phyloP scores from a whole-genome alignment of 2,329 filamentous ascomycete species.

The Drechmeria coniospora region DNA sequence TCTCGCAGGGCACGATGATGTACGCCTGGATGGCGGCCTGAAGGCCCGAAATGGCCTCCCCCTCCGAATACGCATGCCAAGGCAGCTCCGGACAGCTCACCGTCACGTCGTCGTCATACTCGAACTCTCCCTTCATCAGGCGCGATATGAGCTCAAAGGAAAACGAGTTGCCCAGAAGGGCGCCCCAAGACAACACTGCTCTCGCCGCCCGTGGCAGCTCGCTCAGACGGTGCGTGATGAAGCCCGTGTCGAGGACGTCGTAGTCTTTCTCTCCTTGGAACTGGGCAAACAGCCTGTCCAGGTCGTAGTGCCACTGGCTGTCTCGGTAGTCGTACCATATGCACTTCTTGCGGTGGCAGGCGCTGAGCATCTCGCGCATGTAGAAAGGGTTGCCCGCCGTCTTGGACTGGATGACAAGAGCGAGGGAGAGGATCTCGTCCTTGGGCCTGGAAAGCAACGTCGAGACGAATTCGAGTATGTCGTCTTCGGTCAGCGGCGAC shows the following conservation, averaged over 20 bases:
- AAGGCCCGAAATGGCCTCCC: conserved; percentile 61
- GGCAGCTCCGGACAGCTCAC: conserved; percentile 9
- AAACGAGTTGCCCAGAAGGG: conserved; percentile 67
- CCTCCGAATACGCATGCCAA: conserved; percentile 36
- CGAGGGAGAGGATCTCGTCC: conserved; percentile 61
- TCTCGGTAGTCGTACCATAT: conserved; percentile 84
- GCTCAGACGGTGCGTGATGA: conserved; percentile 61
- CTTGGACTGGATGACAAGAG: conserved; percentile 77
- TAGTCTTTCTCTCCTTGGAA: conserved; percentile 69
- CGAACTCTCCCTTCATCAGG: conserved; percentile 61
- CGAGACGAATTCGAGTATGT: conserved; percentile 71
- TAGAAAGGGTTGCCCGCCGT: conserved; percentile 83
- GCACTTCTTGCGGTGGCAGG: conserved; percentile 72
- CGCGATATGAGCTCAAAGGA: conserved; percentile 68
- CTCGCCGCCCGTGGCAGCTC: conserved; percentile 63
- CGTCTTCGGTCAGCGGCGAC: conserved; percentile 56
- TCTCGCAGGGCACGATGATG: conserved; percentile 66
- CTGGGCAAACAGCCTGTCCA: conserved; percentile 74
- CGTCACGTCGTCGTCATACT: conserved; percentile 36
- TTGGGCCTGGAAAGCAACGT: conserved; percentile 60
- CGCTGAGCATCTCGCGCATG: conserved; percentile 77
- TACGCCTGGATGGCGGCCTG: conserved; percentile 68
- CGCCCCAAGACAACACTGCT: conserved; percentile 72
- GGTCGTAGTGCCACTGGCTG: conserved; percentile 68
- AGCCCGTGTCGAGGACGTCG: conserved; percentile 66